Evolutionary conservation across 306 rosid genomes (phyloP).

Genomic region (Urtica urens): DNA sequence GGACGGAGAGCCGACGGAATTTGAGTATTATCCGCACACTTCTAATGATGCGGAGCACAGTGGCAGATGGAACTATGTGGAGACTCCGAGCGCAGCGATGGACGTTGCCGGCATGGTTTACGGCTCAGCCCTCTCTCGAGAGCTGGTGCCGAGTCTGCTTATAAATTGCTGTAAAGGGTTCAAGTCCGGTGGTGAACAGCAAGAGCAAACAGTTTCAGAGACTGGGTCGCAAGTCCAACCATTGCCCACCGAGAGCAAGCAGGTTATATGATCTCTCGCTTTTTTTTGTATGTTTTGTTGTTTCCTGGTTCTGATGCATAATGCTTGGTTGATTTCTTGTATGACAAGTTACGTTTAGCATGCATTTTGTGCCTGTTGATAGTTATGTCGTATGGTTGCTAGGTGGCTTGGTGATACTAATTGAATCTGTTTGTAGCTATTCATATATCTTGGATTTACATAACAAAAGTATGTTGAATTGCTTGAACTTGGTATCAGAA

Average conservation of each 20-base stretch:
- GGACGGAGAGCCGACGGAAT: slow-evolving; percentile 81
- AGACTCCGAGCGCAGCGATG: slow-evolving; percentile 62
- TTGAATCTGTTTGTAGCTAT: too few species aligned
- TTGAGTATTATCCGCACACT: slow-evolving; percentile 63
- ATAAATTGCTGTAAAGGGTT: slow-evolving; percentile 77
- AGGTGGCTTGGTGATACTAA: too few species aligned
- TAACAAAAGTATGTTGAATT: too few species aligned
- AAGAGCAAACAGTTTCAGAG: slow-evolving; percentile 41
- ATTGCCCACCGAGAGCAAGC: slow-evolving; percentile 52
- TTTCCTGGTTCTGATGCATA: slow-evolving; percentile 1
- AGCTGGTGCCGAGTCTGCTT: slow-evolving; percentile 62
- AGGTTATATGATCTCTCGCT: slow-evolving; percentile 43
- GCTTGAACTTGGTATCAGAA: too few species aligned
- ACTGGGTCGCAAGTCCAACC: slow-evolving; percentile 50
- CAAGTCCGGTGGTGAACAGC: slow-evolving; percentile 50
- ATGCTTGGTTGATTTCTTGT: too few species aligned
- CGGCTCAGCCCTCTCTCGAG: slow-evolving; percentile 59
- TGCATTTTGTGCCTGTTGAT: too few species aligned
- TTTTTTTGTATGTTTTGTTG: slow-evolving; percentile 6
- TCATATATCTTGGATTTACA: too few species aligned
- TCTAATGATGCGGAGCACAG: slow-evolving; percentile 36
- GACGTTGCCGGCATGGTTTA: slow-evolving; percentile 62
- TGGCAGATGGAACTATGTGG: slow-evolving; percentile 45
- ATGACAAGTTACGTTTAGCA: too few species aligned
- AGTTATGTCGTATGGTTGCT: too few species aligned